Base-by-base conservation (phyloP, 192 early-diverging fungal species). In the Jimgerdemannia flammicorona region DNA sequence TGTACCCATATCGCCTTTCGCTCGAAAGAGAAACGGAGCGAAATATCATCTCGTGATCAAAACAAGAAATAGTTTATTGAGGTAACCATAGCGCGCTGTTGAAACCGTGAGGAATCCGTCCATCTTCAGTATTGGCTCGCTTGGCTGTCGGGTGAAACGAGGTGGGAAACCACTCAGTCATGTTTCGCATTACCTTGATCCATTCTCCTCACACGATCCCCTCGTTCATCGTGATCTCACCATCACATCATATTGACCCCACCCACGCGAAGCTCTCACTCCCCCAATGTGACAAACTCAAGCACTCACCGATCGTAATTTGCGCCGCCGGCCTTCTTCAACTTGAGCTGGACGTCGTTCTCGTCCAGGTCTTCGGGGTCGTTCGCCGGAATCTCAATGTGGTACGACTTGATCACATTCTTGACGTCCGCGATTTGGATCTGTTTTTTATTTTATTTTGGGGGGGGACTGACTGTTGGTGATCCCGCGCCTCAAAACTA, bases 341-440 rank as follows among this genome's bases (percentile, higher is more conserved):
- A 83, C 78, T 86, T 76, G 18, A 89, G 75, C 70, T 88, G 72
- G 42, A 96, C 79, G 8, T 89, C 87, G 1, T 83, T 71, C 29
- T 89, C 91, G 3, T 86, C 73, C n/a, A 96, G 74, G 19, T 96
- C 94, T 40, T 80, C 59, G 11, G 59, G 29, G 41, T 87, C 84
- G 40, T 76, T 79, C 1, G 92, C 93, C 11, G 88, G 82, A 20
- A 96, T 77, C 79, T 96, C 94, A 65, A 94, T 87, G 4, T 93
- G 90, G 75, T 90, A 94, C 66, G 71, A 82, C 64, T 85, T 85
- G 41, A 95, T 66, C 19, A 93, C 85, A 43, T 84, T 84, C 86
- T 93, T 95, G 59, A 96, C 92, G 59, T 92, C 91, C 20, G 90
- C 78, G 76, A 94, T 93, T 79, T 96, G 94, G 41, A 93, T 82